A percentile compares a stretch with the other conserved stretches of the same genome.
Conservation (phyloP, 805 yeast genomes). For the Grigorovia transvaalensis region DNA sequence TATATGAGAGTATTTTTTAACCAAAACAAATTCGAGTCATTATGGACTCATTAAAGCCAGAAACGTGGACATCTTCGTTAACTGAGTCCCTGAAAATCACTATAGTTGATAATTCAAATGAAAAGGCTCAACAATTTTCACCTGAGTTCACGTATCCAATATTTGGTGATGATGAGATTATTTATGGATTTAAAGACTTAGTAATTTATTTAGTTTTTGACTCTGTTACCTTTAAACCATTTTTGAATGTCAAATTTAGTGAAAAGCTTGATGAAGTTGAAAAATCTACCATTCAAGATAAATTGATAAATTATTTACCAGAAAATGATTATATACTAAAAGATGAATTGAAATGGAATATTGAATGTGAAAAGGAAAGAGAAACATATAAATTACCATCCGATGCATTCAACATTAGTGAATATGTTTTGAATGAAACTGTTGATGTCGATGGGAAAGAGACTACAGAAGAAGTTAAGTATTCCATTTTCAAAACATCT, state of each 20-base stretch:
- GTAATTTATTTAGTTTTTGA: conserved; percentile 63
- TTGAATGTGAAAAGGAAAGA: conserved; percentile 40
- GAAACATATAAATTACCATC: conserved; percentile 31
- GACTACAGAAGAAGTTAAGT: conserved; percentile 15
- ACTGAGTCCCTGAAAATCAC: conserved; percentile 56
- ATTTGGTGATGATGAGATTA: conserved; percentile 82
- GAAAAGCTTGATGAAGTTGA: conserved; percentile 46
- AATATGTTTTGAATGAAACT: conserved; percentile 18
- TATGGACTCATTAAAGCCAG: conserved; percentile 39
- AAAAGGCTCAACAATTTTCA: conserved; percentile 48
- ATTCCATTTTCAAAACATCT: conserved; percentile 39
- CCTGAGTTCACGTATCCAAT: conserved; percentile 88
- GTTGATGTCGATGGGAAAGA: conserved; percentile 25
- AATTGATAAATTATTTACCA: conserved; percentile 52
- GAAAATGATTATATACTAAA: conserved; percentile 42
- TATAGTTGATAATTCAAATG: conserved; percentile 51
- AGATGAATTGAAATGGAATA: conserved; percentile 63
- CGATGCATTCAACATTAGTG: conserved; percentile 26
- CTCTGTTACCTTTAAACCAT: conserved; percentile 61
- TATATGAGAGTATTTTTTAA: too few relatives aligned
- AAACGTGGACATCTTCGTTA: conserved; percentile 64
- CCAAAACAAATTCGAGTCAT: not conserved
- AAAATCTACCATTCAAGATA: conserved; percentile 39
- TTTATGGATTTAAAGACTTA: conserved; percentile 73
- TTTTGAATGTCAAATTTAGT: conserved; percentile 48